Base-by-base conservation (phyloP, 148 eudicot species). In the Camellia granthamiana region DNA sequence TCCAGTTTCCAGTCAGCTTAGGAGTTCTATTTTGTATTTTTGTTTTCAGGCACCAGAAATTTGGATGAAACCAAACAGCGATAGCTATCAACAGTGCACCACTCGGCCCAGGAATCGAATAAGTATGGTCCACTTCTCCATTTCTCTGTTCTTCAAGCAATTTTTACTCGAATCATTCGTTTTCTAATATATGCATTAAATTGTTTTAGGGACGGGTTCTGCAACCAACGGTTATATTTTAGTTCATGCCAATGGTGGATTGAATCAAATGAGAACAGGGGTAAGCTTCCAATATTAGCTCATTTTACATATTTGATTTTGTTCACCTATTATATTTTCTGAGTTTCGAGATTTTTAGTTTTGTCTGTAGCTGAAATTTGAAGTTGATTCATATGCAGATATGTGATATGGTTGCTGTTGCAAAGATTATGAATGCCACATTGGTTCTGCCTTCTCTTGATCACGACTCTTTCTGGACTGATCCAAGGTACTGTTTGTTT, bases 361-460 rank as follows among this genome's bases (percentile, higher is more conserved):
- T 18, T 6, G 54, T 51, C 60, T 76, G 59, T 59, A 5, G 21
- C n/a, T 49, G 46, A 63, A 60, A 55, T 18, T 42, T 38, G n/a
- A 38, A 19, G n/a, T 43, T 56, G 21, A 42, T 63, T 42, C 23
- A 38, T 44, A 62, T 51, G 4, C 88, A 93, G 97, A 93, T 93
- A 64, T 85, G 95, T 69, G 97, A 93, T 62, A 93, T 93, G 95
- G 91, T 91, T 70, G 97, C 93, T 3, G 62, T 90, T 55, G 95
- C 92, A 21, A 88, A 86, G 56, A 84, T 93, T 2, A 90, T 91
- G 93, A 91, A 93, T 79, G 97, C 97, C 19, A 87, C 93, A 41
- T 78, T 93, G 23, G 94, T 93, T 71, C 91, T 84, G 62, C 97
- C 95, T 79, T 77, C 88, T 23, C 86, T 93, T 13, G 97, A 93